These are phyloP conservation scores for Peribolospora baueri DNA, from an alignment of 768 basidiomycete genomes.

Conservation along the genomic window DNA sequence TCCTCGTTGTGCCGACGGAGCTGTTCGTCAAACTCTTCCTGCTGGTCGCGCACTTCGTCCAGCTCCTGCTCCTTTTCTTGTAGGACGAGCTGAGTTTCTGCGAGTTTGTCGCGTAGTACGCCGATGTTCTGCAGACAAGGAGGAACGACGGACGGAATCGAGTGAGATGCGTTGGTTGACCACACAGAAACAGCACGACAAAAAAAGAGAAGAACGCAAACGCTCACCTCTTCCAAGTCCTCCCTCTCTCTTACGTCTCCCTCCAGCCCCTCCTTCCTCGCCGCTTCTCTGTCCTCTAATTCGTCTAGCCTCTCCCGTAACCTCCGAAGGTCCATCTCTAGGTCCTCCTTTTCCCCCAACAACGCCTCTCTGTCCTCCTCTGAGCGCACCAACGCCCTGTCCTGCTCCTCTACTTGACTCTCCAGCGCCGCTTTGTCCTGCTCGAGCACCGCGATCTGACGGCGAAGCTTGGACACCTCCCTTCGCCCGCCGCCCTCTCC, in stretches of 20 bases:
- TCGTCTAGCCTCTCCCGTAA: conserved; percentile 45
- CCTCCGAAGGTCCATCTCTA: conserved; percentile 41
- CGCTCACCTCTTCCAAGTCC: conserved; percentile 31
- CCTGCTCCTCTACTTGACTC: conserved; percentile 3
- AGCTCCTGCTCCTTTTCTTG: conserved; percentile 11
- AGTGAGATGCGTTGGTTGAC: too few relatives aligned
- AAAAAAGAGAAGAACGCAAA: background rate
- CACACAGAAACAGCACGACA: background rate
- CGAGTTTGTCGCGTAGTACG: conserved; percentile 51
- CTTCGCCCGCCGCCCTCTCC: background rate
- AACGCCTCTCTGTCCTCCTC: conserved; percentile 11
- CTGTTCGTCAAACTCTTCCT: conserved; percentile 7
- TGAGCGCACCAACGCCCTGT: conserved; percentile 10
- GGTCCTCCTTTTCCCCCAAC: conserved; percentile 35
- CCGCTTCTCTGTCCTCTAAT: conserved; percentile 35
- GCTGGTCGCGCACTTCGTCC: conserved; percentile 13
- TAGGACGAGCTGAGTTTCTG: conserved; percentile 42
- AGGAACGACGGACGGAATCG: background rate
- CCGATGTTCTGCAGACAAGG: too few relatives aligned
- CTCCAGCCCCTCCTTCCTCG: conserved; percentile 40
- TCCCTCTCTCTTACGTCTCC: conserved; percentile 44
- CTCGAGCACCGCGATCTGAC: conserved; percentile 7
- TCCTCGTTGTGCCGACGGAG: conserved; percentile 1
- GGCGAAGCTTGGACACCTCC: conserved; percentile 6
- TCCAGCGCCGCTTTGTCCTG: conserved; percentile 2